phyloP scores from a whole-genome alignment of 371 early-diverging fungal species.

The Choanephora cucurbitarum region DNA sequence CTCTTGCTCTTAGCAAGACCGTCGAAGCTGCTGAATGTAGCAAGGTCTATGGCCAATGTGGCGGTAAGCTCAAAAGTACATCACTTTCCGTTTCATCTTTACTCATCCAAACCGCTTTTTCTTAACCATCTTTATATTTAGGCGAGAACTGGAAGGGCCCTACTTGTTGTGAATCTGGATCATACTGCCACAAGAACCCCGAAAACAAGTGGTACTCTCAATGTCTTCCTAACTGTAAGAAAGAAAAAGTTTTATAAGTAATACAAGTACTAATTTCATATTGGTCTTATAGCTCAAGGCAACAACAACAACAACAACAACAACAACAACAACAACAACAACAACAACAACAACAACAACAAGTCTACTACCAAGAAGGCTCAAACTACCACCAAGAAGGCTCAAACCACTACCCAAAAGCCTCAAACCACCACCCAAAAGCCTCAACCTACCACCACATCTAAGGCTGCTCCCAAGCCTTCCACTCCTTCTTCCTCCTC shows the following conservation, averaged over 20 bases:
- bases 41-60: constrained; percentile 29
- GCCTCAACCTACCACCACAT: constrained; percentile 12
- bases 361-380: constrained; percentile 10
- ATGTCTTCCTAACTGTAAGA: constrained; percentile 20
- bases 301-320: constrained; percentile 4
- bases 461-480: neutral
- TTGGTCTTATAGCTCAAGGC: neutral
- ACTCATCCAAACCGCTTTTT: too few species aligned
- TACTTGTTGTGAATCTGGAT: constrained; percentile 33
- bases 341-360: constrained; percentile 15
- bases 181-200: constrained; percentile 14
- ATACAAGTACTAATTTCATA: too few species aligned
- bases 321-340: constrained; percentile 18
- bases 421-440: constrained; percentile 11
- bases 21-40: constrained; percentile 13
- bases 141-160: constrained; percentile 29
- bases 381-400: constrained; percentile 1
- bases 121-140: constrained; percentile 1
- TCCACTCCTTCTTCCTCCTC: constrained; percentile 6
- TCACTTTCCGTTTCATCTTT: neutral
- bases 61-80: constrained; percentile 15
- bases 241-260: neutral
- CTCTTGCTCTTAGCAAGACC: constrained; percentile 3
- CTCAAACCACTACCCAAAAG: constrained; percentile 10
- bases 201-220: constrained; percentile 28